These are phyloP conservation scores for Colletotrichum sp. DNA, from an alignment of 2,329 filamentous ascomycete genomes.

Conservation along the genomic window DNA sequence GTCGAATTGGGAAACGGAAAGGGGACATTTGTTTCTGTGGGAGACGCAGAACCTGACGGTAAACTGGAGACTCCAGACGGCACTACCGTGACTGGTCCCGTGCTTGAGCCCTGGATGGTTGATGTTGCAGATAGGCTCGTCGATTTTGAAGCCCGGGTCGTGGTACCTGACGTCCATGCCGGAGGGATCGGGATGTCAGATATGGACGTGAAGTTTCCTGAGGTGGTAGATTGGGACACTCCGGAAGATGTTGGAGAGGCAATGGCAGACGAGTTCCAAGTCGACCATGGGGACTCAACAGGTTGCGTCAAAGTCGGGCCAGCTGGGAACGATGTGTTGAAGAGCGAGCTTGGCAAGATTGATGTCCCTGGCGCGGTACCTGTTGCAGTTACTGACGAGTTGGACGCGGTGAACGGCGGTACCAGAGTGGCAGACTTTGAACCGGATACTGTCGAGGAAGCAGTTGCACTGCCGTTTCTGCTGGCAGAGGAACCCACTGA, in stretches of 20 bases:
- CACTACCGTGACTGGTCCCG: background rate
- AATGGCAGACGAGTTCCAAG: background rate
- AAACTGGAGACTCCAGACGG: background rate
- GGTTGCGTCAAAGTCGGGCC: background rate
- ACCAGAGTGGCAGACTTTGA: background rate
- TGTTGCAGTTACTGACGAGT: background rate
- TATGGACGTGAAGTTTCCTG: background rate
- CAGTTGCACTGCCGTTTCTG: background rate
- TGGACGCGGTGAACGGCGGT: background rate
- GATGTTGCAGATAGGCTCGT: background rate
- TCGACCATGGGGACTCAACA: background rate
- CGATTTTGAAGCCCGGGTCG: background rate
- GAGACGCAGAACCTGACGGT: background rate
- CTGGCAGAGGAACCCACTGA: background rate
- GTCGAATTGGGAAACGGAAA: constrained; percentile 1
- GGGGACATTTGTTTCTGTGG: background rate
- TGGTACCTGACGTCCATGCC: background rate
- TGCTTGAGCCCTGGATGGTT: background rate
- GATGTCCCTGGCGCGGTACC: background rate
- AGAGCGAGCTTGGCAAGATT: background rate
- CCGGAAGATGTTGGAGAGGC: background rate
- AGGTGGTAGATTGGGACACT: background rate
- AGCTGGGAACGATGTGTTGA: background rate
- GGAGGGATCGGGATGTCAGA: background rate
- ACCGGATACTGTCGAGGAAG: background rate